Base-by-base conservation (phyloP, 169 alveolate species). In the Miamiensis avidus region DNA sequence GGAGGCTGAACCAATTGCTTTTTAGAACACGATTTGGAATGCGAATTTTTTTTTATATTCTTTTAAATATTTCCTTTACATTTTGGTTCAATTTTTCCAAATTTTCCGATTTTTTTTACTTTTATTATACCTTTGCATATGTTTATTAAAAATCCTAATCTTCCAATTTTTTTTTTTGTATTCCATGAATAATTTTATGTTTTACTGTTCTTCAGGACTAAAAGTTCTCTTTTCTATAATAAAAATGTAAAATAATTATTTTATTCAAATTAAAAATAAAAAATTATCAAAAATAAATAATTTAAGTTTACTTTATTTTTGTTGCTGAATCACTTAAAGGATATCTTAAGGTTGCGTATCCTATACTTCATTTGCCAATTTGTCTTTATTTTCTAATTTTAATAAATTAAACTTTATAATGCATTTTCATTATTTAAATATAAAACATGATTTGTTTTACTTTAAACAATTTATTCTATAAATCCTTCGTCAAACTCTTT, bases 381-480 rank as follows among this genome's bases (percentile, higher is more conserved):
- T 49, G 4, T 49, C 4, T 20, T 49, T 49, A 49, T 49, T 49
- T 49, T 49, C 69, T 49, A n/a, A n/a, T n/a, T n/a, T n/a, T n/a
- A n/a, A n/a, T n/a, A n/a, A n/a, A n/a, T n/a, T n/a, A n/a, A n/a
- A n/a, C n/a, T n/a, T n/a, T n/a, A n/a, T n/a, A n/a, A n/a, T n/a
- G n/a, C n/a, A n/a, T n/a, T n/a, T n/a, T n/a, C n/a, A n/a, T n/a
- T n/a, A n/a, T n/a, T n/a, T n/a, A n/a, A n/a, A n/a, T n/a, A n/a
- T n/a, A n/a, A n/a, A n/a, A n/a, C n/a, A n/a, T n/a, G n/a, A n/a
- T n/a, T 49, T 49, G 20, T 29, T 11, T 26, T 77, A 77, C 82
- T 77, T 33, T 77, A 33, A 77, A 77, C 82, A 34, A 77, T 77
- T 33, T 77, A 77, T 77, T 77, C 82, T 27, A 77, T 69, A 77